phyloP scores from a whole-genome alignment of 345 rosid species.

The Arabis hirsuta region DNA sequence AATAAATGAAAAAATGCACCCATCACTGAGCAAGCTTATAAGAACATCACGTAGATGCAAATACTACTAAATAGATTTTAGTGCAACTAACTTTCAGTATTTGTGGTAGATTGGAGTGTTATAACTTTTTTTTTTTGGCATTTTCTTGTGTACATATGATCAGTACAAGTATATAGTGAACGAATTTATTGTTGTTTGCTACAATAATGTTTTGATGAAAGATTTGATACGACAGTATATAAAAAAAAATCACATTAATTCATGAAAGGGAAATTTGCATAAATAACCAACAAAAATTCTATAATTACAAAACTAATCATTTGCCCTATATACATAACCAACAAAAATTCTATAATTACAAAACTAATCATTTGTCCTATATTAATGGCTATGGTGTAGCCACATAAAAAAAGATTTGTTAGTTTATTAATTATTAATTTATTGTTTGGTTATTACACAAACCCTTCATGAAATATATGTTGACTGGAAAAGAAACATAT shows the following conservation, averaged over 20 bases:
- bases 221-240: neutral
- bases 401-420: no score
- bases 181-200: neutral
- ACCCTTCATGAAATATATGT: neutral
- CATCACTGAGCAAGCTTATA: neutral
- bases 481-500: neutral
- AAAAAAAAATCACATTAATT: neutral
- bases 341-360: no score
- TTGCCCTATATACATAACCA: no score
- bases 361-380: no score
- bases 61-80: neutral
- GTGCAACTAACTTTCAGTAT: neutral
- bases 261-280: neutral
- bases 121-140: neutral
- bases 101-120: neutral
- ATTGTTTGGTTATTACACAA: no score
- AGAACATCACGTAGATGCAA: neutral
- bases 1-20: neutral
- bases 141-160: neutral
- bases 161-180: constrained; percentile 2
- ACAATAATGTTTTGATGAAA: neutral
- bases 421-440: no score
- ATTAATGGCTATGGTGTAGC: no score
- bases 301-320: no score
- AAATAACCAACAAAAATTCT: no score